Evolutionary conservation across 345 rosid genomes (phyloP).

Genomic region (Angophora floribunda): DNA sequence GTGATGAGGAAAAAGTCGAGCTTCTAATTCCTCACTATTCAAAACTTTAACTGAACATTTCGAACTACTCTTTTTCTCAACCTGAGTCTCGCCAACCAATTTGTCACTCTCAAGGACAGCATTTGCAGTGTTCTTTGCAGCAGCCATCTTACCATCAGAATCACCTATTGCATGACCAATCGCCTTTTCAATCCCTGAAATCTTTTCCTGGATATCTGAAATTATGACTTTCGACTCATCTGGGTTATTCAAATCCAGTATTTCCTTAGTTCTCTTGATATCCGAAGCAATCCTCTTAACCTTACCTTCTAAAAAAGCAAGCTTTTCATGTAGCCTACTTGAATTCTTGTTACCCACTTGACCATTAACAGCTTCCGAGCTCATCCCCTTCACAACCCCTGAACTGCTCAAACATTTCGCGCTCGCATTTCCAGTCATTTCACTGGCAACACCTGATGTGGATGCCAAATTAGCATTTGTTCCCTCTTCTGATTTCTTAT

Average conservation of each 20-base stretch:
- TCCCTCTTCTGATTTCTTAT: background rate
- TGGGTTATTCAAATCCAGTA: conserved; percentile 81
- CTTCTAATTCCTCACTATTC: conserved; percentile 68
- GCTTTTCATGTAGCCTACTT: conserved; percentile 88
- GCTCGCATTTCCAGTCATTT: background rate
- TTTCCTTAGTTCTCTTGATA: conserved; percentile 88
- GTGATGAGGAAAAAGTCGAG: conserved; percentile 93
- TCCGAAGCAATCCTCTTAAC: conserved; percentile 92
- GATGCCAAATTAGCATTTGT: background rate
- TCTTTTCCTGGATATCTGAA: conserved; percentile 82
- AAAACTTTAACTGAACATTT: conserved; percentile 47
- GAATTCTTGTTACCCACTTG: conserved; percentile 25
- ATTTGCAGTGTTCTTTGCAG: conserved; percentile 4
- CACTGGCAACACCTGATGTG: background rate
- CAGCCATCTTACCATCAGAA: conserved; percentile 15
- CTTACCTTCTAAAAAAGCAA: conserved; percentile 89
- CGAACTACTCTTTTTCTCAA: conserved; percentile 8
- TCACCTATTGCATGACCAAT: conserved; percentile 39
- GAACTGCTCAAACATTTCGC: background rate
- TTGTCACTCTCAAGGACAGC: conserved; percentile 11
- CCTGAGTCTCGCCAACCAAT: conserved; percentile 12
- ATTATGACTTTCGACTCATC: conserved; percentile 60
- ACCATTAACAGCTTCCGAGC: conserved; percentile 10
- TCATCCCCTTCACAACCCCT: conserved; percentile 15
- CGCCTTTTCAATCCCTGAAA: conserved; percentile 80